Conservation (phyloP, 768 basidiomycete species). For the Chalciporus sphaerocephalus region DNA sequence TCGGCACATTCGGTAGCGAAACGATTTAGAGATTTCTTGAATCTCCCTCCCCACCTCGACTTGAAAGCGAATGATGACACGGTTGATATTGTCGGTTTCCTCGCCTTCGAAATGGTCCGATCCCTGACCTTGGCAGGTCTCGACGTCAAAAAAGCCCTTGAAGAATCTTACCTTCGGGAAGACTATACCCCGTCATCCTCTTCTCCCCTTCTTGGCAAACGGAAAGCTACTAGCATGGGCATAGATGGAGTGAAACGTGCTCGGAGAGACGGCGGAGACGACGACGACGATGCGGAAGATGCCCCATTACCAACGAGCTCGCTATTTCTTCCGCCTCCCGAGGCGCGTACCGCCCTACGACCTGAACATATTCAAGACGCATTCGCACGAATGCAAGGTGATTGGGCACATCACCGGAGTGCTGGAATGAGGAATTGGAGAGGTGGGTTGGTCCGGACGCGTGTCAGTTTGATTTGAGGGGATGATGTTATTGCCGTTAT, state of each 20-base stretch:
- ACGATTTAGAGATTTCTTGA: conserved; percentile 92
- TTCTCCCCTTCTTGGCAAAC: conserved; percentile 65
- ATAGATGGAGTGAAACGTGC: conserved; percentile 43
- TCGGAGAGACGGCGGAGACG: conserved; percentile 47
- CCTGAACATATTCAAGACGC: conserved; percentile 91
- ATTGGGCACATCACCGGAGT: conserved; percentile 75
- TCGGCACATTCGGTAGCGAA: conserved; percentile 52
- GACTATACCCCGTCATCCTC: conserved; percentile 44
- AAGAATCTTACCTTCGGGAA: conserved; percentile 65
- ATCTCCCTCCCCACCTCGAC: conserved; percentile 81
- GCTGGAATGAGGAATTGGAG: conserved; percentile 90
- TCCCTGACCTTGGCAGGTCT: conserved; percentile 87
- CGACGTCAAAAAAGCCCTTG: conserved; percentile 74
- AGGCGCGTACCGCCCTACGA: conserved; percentile 70
- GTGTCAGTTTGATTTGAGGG: conserved; percentile 69
- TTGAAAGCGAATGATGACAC: conserved; percentile 92
- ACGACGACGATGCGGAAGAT: conserved; percentile 56
- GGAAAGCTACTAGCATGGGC: conserved; percentile 52
- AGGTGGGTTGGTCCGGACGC: conserved; percentile 76
- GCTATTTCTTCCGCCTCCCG: conserved; percentile 77
- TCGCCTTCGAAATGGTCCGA: conserved; percentile 96
- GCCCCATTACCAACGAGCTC: conserved; percentile 64
- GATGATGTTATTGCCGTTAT: background rate
- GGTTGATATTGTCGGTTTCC: conserved; percentile 93
- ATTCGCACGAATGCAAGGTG: conserved; percentile 83